phyloP scores from a whole-genome alignment of 257 asterid genomes.

The Phtheirospermum japonicum region DNA sequence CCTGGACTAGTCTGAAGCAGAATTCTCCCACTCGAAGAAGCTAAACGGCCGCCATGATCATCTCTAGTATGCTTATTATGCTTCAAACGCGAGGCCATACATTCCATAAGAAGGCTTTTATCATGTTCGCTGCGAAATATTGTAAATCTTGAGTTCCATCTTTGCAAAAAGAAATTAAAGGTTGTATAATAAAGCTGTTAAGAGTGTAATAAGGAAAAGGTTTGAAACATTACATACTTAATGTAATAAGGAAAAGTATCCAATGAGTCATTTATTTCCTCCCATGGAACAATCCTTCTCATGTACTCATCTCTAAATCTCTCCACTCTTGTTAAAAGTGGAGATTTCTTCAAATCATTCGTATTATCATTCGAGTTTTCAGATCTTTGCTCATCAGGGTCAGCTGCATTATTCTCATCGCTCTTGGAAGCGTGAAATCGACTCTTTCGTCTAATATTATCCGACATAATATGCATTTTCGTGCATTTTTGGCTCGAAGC shows the following conservation, averaged over 20 bases:
- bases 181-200: too few relatives aligned
- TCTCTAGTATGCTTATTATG: constrained; percentile 60
- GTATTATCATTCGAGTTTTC: too few relatives aligned
- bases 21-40: constrained; percentile 85
- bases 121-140: constrained; percentile 53
- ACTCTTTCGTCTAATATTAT: too few relatives aligned
- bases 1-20: constrained; percentile 88
- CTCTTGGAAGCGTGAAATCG: too few relatives aligned
- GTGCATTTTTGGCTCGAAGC: too few relatives aligned
- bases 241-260: background rate
- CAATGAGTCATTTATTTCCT: background rate
- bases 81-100: constrained; percentile 80
- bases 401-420: too few relatives aligned
- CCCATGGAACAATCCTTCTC: background rate
- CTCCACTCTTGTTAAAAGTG: background rate
- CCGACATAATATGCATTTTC: too few relatives aligned
- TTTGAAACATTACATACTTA: background rate
- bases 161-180: too few relatives aligned
- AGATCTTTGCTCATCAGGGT: background rate
- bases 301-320: background rate
- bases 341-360: too few relatives aligned
- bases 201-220: too few relatives aligned
- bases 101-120: constrained; percentile 76
- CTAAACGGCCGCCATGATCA: constrained; percentile 60
- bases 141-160: too few relatives aligned